phyloP scores from a whole-genome alignment of 371 early-diverging fungal species.

The Apophysomyces sp. region DNA sequence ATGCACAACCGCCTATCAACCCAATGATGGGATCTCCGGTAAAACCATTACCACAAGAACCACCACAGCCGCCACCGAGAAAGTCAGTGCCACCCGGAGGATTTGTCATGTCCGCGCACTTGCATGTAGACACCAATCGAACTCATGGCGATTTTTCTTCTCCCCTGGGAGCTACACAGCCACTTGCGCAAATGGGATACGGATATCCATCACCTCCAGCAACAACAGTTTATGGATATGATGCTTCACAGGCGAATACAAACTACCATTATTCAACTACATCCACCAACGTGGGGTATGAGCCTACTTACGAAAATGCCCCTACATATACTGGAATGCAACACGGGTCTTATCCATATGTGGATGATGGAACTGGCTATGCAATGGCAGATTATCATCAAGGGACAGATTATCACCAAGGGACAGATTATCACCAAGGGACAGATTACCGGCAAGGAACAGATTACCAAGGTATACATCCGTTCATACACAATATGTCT shows the following conservation, averaged over 20 bases:
- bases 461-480: too few species aligned
- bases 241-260: not conserved
- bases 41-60: slow-evolving; percentile 28
- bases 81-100: slow-evolving; percentile 2
- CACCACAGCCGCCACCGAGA: slow-evolving; percentile 26
- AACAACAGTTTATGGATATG: not conserved
- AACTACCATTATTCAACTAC: not conserved
- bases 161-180: not conserved
- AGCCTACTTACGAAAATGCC: not conserved
- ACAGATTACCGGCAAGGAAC: too few species aligned
- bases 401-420: not conserved
- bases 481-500: too few species aligned
- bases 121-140: not conserved
- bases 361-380: too few species aligned
- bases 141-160: not conserved
- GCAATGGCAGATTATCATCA: not conserved
- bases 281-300: not conserved
- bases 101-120: slow-evolving; percentile 5
- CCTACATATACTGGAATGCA: not conserved
- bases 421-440: too few species aligned
- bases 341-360: not conserved
- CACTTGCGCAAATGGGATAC: not conserved
- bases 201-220: not conserved
- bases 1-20: not conserved
- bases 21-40: slow-evolving; percentile 2